These are phyloP conservation scores for Populus alba DNA, from an alignment of 345 rosid species.

Conservation along the genomic window DNA sequence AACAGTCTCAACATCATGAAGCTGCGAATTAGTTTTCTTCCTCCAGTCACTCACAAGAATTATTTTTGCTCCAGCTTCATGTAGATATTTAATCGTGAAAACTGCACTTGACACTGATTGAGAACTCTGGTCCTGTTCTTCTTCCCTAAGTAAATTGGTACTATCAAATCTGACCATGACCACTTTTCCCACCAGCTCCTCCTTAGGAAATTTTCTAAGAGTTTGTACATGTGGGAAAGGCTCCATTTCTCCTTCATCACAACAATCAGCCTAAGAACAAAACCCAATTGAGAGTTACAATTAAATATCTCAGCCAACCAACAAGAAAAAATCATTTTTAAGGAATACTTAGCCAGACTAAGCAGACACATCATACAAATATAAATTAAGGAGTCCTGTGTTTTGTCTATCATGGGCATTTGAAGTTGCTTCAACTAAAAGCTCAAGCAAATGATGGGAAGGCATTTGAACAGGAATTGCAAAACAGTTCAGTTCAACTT, in stretches of 20 bases:
- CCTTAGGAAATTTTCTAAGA: slow-evolving; percentile 49
- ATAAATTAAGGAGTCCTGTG: not conserved
- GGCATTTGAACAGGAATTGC: not conserved
- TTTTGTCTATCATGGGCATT: not conserved
- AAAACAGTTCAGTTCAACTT: not conserved
- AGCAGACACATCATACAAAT: not conserved
- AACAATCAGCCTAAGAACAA: slow-evolving; percentile 30
- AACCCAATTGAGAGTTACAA: slow-evolving; percentile 11
- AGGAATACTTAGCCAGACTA: not conserved
- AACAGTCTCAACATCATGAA: slow-evolving; percentile 31
- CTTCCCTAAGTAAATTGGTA: slow-evolving; percentile 40
- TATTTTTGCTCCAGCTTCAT: slow-evolving; percentile 47
- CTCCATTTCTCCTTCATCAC: slow-evolving; percentile 29
- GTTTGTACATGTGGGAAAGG: slow-evolving; percentile 54
- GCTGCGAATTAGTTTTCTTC: slow-evolving; percentile 26
- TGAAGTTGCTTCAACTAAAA: not conserved
- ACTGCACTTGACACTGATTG: slow-evolving; percentile 37
- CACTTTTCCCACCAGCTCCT: slow-evolving; percentile 54
- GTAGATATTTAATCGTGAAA: slow-evolving; percentile 46
- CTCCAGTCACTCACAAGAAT: slow-evolving; percentile 57
- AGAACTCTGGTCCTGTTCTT: slow-evolving; percentile 34
- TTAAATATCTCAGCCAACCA: slow-evolving; percentile 4
- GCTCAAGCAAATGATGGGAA: not conserved
- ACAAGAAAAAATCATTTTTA: not conserved
- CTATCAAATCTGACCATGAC: slow-evolving; percentile 70